A percentile compares a stretch with the other conserved stretches of the same genome.
These are phyloP conservation scores for Russula sp. DNA, from an alignment of 768 basidiomycete genomes.

Conservation along the genomic window DNA sequence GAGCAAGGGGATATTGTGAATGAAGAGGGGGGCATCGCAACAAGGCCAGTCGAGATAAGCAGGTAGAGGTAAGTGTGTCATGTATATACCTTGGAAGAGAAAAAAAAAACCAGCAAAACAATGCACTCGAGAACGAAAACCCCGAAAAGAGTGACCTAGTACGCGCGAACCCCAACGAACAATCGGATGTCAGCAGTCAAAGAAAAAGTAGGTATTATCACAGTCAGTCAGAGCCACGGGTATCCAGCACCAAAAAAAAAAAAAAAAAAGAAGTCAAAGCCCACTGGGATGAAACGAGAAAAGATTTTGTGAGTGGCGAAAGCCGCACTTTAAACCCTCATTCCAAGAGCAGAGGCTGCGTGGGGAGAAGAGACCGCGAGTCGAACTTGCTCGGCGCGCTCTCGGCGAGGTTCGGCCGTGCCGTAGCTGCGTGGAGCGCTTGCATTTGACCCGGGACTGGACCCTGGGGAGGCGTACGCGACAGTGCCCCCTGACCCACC, in stretches of 20 bases:
- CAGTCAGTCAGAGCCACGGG: neutral
- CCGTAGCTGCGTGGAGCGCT: slow-evolving; percentile 20
- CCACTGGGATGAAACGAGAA: neutral
- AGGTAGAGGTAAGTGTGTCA: neutral
- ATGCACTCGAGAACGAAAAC: slow-evolving; percentile 6
- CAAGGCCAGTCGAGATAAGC: neutral
- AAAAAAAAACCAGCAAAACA: neutral
- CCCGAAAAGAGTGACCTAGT: neutral
- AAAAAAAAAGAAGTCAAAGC: neutral
- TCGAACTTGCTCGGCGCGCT: slow-evolving; percentile 20
- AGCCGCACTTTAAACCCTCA: slow-evolving; percentile 13
- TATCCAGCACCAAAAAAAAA: slow-evolving; percentile 4
- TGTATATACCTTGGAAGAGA: neutral
- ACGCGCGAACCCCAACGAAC: slow-evolving; percentile 8
- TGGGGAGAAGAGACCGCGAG: slow-evolving; percentile 24
- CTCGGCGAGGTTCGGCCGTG: slow-evolving; percentile 16
- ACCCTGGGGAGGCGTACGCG: slow-evolving; percentile 21
- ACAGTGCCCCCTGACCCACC: slow-evolving; percentile 10
- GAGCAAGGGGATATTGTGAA: neutral
- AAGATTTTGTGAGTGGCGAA: too few species aligned
- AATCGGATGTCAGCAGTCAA: neutral
- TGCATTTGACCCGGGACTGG: slow-evolving; percentile 18
- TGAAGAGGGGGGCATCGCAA: neutral
- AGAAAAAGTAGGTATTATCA: slow-evolving; percentile 10
- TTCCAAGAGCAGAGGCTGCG: slow-evolving; percentile 22